Percentiles rank a stretch among this genome's conserved stretches.
phyloP scores from a whole-genome alignment of 331 rosid genomes.

The Pyracantha coccinea region DNA sequence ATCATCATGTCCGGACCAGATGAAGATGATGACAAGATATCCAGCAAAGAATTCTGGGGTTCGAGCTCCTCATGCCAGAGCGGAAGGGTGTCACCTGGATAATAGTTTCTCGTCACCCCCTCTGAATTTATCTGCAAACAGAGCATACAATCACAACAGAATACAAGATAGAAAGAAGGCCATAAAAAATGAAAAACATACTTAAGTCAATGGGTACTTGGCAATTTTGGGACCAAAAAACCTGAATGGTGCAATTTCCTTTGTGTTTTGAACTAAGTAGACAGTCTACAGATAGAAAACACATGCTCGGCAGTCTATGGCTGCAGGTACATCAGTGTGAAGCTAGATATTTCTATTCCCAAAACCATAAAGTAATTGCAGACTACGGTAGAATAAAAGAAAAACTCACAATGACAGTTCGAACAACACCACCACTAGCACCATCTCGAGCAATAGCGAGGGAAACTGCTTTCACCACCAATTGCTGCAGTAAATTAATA shows the following conservation, averaged over 20 bases:
- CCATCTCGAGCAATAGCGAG: constrained; percentile 96
- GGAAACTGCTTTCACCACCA: constrained; percentile 81
- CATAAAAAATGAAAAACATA: background rate
- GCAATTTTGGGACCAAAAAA: background rate
- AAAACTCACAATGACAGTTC: constrained; percentile 73
- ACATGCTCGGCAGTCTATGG: background rate
- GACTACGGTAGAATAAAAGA: background rate
- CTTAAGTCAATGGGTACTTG: background rate
- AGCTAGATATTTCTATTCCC: background rate
- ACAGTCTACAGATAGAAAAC: background rate
- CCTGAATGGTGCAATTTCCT: background rate
- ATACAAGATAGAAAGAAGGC: background rate
- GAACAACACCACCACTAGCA: constrained; percentile 95
- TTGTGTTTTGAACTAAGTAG: background rate
- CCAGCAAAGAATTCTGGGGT: constrained; percentile 60
- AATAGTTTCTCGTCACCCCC: constrained; percentile 83
- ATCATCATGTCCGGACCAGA: background rate
- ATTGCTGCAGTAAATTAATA: constrained; percentile 34
- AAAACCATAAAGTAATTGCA: background rate
- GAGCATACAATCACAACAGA: background rate
- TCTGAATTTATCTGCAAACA: constrained; percentile 63
- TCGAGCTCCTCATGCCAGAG: constrained; percentile 87
- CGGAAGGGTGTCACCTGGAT: constrained; percentile 75
- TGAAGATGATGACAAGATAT: constrained; percentile 28
- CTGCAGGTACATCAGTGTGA: background rate